Conservation (phyloP, 345 rosid species). For the Corchorus capsularis region DNA sequence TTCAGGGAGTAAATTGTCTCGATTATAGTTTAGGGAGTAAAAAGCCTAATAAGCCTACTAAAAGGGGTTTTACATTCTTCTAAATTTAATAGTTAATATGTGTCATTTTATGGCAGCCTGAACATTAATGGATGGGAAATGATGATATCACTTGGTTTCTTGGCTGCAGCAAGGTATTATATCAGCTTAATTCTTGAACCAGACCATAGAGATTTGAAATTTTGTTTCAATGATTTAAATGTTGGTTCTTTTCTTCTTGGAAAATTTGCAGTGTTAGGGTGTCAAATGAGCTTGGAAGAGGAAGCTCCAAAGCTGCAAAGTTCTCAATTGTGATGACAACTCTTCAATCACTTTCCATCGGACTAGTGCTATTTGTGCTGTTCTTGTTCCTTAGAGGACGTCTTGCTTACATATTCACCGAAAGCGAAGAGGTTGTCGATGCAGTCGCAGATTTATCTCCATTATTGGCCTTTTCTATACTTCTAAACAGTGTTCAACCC, state of each 20-base stretch:
- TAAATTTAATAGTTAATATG: neutral
- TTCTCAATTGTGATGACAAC: conserved; percentile 47
- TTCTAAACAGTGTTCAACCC: conserved; percentile 78
- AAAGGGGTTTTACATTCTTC: too few relatives aligned
- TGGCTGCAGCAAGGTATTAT: conserved; percentile 69
- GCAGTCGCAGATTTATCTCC: conserved; percentile 77
- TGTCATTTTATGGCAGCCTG: conserved; percentile 41
- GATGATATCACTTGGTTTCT: conserved; percentile 83
- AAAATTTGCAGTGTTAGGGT: conserved; percentile 62
- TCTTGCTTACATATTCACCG: conserved; percentile 66
- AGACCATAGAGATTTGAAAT: neutral
- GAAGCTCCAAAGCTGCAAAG: conserved; percentile 57
- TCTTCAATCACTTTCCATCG: conserved; percentile 53
- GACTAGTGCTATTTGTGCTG: conserved; percentile 42
- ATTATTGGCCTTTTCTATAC: conserved; percentile 68
- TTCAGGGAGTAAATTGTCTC: too few relatives aligned
- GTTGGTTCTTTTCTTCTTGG: conserved; percentile 1
- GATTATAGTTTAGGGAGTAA: too few relatives aligned
- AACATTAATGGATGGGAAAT: conserved; percentile 77
- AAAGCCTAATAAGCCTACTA: too few relatives aligned
- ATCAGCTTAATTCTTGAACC: neutral
- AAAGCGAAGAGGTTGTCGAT: conserved; percentile 48
- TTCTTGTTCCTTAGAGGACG: conserved; percentile 57
- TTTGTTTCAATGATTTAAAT: neutral
- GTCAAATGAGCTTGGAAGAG: conserved; percentile 81